Conservation (phyloP, 257 asterid genomes). For the Ilex aquifolium region DNA sequence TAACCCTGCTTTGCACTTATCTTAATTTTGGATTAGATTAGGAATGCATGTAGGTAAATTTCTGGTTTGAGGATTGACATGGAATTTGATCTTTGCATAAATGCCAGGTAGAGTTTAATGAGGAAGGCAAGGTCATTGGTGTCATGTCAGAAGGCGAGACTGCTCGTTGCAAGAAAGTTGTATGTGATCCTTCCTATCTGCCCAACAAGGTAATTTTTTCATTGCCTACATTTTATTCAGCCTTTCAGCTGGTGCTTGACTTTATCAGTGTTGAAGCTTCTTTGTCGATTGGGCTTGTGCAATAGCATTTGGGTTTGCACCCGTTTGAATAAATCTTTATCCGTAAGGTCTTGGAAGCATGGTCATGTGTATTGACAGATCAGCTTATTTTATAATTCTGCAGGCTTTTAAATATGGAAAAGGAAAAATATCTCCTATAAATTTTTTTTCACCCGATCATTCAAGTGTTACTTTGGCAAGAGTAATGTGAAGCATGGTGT, state of each 20-base stretch:
- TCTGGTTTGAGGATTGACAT: neutral
- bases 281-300: too few species aligned
- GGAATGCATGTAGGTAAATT: neutral
- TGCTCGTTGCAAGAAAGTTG: constrained; percentile 90
- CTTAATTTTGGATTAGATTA: too few species aligned
- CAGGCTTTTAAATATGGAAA: constrained; percentile 3
- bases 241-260: neutral
- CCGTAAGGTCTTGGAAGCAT: neutral
- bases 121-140: constrained; percentile 82
- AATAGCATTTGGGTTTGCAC: too few species aligned
- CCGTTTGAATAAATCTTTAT: neutral
- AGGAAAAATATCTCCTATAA: constrained; percentile 6
- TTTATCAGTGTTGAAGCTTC: neutral
- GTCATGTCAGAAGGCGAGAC: constrained; percentile 98
- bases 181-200: constrained; percentile 94
- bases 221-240: neutral
- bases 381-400: neutral
- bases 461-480: constrained; percentile 6
- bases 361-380: neutral
- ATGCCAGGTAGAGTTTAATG: constrained; percentile 77
- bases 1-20: too few species aligned
- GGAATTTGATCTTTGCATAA: neutral
- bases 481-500: constrained; percentile 7
- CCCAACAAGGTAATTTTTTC: constrained; percentile 56
- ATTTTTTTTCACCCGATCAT: constrained; percentile 3